A percentile compares a stretch with the other conserved stretches of the same genome.
phyloP scores from a whole-genome alignment of 2,329 filamentous ascomycete genomes.

The Penicillium sp. region DNA sequence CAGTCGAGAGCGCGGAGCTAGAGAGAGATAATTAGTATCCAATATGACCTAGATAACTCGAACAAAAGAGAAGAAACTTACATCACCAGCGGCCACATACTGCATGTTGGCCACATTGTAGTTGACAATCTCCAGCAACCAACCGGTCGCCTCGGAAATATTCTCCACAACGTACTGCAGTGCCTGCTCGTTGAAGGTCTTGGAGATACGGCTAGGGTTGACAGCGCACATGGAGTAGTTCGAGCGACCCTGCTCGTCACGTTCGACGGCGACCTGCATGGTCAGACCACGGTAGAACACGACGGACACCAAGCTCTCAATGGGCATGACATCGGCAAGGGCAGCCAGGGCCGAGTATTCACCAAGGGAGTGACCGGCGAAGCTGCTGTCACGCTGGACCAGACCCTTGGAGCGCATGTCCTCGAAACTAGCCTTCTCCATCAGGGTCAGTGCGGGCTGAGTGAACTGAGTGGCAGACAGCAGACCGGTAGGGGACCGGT shows the following conservation, averaged over 20 bases:
- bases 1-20: slow-evolving; percentile 64
- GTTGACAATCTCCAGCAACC: slow-evolving; percentile 99
- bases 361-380: slow-evolving; percentile 95
- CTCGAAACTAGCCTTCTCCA: slow-evolving; percentile 99
- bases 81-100: slow-evolving; percentile 67
- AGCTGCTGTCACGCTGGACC: slow-evolving; percentile 93
- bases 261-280: slow-evolving; percentile 98
- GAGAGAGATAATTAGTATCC: slow-evolving; percentile 21
- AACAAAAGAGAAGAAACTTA: slow-evolving; percentile 32
- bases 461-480: slow-evolving; percentile 98
- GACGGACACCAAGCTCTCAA: slow-evolving; percentile 95
- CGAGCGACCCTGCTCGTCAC: slow-evolving; percentile 85
- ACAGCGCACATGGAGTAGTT: slow-evolving; percentile 99
- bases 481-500: slow-evolving; percentile 89
- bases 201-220: slow-evolving; percentile 96
- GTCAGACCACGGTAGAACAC: slow-evolving; percentile 99
- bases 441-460: slow-evolving; percentile 92
- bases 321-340: slow-evolving; percentile 98
- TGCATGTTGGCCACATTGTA: slow-evolving; percentile 75
- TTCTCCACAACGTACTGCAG: slow-evolving; percentile 96
- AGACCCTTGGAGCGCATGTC: slow-evolving; percentile 98
- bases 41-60: neutral
- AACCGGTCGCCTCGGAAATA: slow-evolving; percentile 88
- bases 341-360: slow-evolving; percentile 97
- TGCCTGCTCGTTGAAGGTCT: slow-evolving; percentile 97